These are phyloP conservation scores for Neurospora crassa DNA, from an alignment of 2,329 filamentous ascomycete genomes.

Conservation along the genomic window DNA sequence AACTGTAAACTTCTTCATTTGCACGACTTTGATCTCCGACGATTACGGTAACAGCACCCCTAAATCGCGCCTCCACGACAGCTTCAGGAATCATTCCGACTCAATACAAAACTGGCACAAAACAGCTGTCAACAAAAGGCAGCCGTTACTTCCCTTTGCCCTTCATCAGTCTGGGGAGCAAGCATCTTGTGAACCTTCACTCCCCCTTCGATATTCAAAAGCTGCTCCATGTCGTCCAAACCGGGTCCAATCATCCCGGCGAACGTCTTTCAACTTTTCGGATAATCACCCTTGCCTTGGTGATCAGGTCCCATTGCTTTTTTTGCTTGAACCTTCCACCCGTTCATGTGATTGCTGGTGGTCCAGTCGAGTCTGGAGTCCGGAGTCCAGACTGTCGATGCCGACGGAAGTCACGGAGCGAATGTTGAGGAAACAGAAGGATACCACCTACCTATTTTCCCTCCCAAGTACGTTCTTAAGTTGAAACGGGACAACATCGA, in stretches of 20 bases:
- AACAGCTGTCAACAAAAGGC: neutral
- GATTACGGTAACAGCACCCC: neutral
- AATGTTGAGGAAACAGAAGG: neutral
- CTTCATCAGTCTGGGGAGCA: constrained; percentile 1
- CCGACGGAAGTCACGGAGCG: neutral
- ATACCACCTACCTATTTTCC: rapidly evolving
- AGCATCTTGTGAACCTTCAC: neutral
- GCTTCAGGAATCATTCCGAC: neutral
- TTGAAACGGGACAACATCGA: neutral
- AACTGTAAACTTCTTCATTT: neutral
- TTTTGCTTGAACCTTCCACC: neutral
- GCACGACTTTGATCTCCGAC: neutral
- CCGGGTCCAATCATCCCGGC: neutral
- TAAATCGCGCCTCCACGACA: neutral
- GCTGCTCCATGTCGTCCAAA: neutral
- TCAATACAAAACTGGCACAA: neutral
- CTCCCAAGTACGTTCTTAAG: too few species aligned
- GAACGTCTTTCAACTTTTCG: neutral
- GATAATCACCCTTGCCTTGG: neutral
- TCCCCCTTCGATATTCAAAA: neutral
- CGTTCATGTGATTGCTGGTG: neutral
- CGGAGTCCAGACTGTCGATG: neutral
- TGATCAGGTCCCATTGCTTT: neutral
- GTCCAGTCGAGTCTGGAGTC: neutral
- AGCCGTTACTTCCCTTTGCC: neutral